Conservation (phyloP, 2,329 filamentous ascomycete species). For the Colletotrichum viniferum region DNA sequence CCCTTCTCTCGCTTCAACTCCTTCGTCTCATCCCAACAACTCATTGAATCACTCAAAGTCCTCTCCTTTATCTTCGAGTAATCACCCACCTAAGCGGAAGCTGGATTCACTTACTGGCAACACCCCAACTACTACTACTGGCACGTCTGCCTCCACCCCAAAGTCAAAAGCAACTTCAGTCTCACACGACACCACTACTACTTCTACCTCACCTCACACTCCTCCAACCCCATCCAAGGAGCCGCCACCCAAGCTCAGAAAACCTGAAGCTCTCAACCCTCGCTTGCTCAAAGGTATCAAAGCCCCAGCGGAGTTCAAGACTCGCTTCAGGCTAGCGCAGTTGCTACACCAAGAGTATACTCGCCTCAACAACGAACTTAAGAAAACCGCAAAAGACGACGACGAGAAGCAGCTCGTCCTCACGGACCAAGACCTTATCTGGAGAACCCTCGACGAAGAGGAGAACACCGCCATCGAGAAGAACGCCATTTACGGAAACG, state of each 20-base stretch:
- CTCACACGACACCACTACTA: neutral
- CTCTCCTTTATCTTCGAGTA: constrained; percentile 11
- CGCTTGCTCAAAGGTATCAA: constrained; percentile 62
- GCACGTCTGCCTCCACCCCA: neutral
- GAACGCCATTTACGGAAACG: constrained; percentile 76
- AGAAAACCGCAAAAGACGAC: constrained; percentile 52
- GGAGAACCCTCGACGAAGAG: constrained; percentile 76
- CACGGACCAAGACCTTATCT: constrained; percentile 70
- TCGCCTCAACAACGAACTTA: constrained; percentile 69
- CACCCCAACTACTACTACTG: neutral
- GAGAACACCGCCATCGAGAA: constrained; percentile 73
- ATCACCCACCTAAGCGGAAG: constrained; percentile 1
- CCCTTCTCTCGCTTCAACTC: constrained; percentile 9
- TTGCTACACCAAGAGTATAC: constrained; percentile 68
- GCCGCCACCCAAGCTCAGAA: constrained; percentile 26
- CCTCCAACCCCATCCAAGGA: constrained; percentile 18
- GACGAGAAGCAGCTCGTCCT: constrained; percentile 60
- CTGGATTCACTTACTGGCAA: neutral
- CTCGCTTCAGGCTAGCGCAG: constrained; percentile 62
- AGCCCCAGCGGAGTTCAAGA: constrained; percentile 61
- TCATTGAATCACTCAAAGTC: constrained; percentile 9
- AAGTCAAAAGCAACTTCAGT: neutral
- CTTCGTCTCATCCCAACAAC: constrained; percentile 6
- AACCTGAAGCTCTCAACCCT: constrained; percentile 67
- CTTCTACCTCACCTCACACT: neutral